phyloP scores from a whole-genome alignment of 2,329 filamentous ascomycete species.

The Metarhizium guizhouense region DNA sequence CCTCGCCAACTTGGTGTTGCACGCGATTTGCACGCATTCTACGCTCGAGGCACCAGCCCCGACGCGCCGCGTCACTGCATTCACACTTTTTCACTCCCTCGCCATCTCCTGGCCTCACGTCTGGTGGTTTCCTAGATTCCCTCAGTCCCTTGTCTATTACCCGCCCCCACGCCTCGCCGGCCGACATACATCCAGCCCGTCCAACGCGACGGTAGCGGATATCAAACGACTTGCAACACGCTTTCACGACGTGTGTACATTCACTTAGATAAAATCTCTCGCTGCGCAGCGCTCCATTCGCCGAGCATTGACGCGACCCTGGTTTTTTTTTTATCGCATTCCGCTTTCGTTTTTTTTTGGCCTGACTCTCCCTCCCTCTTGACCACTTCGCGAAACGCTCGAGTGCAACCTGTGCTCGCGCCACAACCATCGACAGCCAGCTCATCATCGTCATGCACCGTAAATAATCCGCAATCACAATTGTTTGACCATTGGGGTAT shows the following conservation, averaged over 20 bases:
- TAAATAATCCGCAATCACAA: constrained; percentile 19
- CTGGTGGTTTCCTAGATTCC: constrained; percentile 6
- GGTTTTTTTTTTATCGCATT: not conserved
- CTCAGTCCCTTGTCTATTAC: constrained; percentile 3
- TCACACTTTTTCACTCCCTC: constrained; percentile 31
- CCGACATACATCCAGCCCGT: constrained; percentile 4
- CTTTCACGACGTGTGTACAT: constrained; percentile 18
- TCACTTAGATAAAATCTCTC: constrained; percentile 10
- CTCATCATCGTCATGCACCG: constrained; percentile 29
- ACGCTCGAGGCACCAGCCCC: constrained; percentile 30
- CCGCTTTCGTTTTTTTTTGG: not conserved
- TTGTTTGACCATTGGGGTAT: constrained; percentile 15
- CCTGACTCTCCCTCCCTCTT: not conserved
- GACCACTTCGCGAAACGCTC: not conserved
- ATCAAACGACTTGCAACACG: constrained; percentile 15
- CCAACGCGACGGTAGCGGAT: constrained; percentile 6
- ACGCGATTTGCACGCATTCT: constrained; percentile 44
- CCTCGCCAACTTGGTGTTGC: constrained; percentile 41
- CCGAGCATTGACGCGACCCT: constrained; percentile 16
- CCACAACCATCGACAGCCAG: constrained; percentile 4
- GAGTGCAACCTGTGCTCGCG: not conserved
- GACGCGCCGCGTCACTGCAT: constrained; percentile 31
- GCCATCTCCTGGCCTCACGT: constrained; percentile 7
- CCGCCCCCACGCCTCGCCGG: constrained; percentile 11
- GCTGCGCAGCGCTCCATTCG: constrained; percentile 10